phyloP scores from a whole-genome alignment of 2,329 filamentous ascomycete species.

The Pseudogymnoascus sp. region DNA sequence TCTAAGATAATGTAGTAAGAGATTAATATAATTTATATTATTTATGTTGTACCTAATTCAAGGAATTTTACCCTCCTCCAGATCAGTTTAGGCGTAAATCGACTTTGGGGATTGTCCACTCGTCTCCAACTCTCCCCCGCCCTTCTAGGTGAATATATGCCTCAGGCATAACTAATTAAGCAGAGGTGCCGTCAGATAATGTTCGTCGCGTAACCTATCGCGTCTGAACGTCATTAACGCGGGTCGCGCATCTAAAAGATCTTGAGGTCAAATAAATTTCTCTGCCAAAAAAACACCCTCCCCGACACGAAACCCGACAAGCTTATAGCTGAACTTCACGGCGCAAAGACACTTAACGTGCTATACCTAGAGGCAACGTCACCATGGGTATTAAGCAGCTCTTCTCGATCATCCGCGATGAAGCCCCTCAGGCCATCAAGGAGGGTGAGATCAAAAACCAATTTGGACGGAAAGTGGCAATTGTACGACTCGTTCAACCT shows the following conservation, averaged over 20 bases:
- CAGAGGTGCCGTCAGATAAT: not conserved
- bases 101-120: not conserved
- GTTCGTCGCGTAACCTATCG: not conserved
- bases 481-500: conserved; percentile 51
- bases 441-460: conserved; percentile 98
- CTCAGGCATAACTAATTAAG: conserved; percentile 6
- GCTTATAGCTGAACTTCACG: not conserved
- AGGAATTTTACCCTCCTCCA: not conserved
- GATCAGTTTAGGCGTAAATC: not conserved
- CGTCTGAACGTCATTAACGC: conserved; percentile 6
- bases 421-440: conserved; percentile 92
- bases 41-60: not conserved
- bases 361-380: conserved; percentile 13
- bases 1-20: not conserved
- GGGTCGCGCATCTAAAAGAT: not conserved
- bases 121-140: conserved; percentile 4
- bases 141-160: not conserved
- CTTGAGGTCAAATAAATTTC: not conserved
- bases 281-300: not conserved
- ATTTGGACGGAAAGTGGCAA: conserved; percentile 95
- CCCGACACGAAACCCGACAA: not conserved
- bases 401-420: conserved; percentile 76
- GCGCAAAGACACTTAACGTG: not conserved
- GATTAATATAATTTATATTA: not conserved
- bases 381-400: conserved; percentile 63